phyloP scores from a whole-genome alignment of 2,329 filamentous ascomycete species.

The Lojkania enalia region DNA sequence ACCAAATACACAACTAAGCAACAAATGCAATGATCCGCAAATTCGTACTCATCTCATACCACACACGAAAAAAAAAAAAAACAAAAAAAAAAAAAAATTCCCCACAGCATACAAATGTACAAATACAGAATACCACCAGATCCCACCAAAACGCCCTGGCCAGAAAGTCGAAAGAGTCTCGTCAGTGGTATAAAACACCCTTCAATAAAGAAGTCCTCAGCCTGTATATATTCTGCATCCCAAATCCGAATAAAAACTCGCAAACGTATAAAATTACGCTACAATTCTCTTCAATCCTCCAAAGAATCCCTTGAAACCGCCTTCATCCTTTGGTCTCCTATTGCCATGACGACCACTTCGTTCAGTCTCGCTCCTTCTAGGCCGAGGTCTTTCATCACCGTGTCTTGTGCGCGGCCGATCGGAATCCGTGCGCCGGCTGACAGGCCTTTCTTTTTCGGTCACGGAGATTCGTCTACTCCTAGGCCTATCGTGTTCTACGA shows the following conservation, averaged over 20 bases:
- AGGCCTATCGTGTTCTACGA: constrained; percentile 30
- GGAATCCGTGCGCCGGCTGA: constrained; percentile 31
- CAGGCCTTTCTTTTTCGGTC: constrained; percentile 34
- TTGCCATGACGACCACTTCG: constrained; percentile 17
- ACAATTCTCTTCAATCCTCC: constrained; percentile 38
- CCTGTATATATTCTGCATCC: constrained; percentile 1
- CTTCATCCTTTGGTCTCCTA: constrained; percentile 26
- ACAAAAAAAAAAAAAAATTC: not conserved
- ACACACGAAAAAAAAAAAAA: not conserved
- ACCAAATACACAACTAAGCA: too few relatives aligned
- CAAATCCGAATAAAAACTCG: not conserved
- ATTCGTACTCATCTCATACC: too few relatives aligned
- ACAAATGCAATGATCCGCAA: too few relatives aligned
- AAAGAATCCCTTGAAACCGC: constrained; percentile 35
- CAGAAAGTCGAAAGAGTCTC: constrained; percentile 8
- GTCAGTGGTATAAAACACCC: constrained; percentile 15
- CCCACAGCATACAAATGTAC: constrained; percentile 12
- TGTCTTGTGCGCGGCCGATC: constrained; percentile 32
- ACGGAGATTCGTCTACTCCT: constrained; percentile 38
- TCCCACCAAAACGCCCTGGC: not conserved
- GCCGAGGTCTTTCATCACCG: constrained; percentile 23
- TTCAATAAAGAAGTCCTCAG: constrained; percentile 18
- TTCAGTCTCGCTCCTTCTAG: constrained; percentile 32
- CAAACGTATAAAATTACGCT: constrained; percentile 16
- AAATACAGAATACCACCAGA: constrained; percentile 17